Percentiles rank a stretch among this genome's conserved stretches.
Conservation (phyloP, 441 rosid genomes). For the Erodium texanum region DNA sequence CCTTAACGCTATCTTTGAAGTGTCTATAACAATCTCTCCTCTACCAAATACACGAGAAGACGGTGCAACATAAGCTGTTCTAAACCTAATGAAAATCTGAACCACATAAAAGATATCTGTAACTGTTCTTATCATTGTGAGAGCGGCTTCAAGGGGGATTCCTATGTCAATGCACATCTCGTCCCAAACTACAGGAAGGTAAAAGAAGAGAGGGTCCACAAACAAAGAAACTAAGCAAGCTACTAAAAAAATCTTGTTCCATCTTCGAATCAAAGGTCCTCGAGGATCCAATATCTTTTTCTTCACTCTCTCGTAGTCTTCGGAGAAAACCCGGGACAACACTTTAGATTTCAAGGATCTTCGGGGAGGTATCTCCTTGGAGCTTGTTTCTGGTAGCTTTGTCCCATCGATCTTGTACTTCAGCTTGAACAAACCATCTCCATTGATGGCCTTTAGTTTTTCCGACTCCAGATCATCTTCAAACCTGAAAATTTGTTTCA, state of each 20-base stretch:
- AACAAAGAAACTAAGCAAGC: slow-evolving; percentile 67
- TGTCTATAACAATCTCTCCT: slow-evolving; percentile 82
- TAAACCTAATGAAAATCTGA: slow-evolving; percentile 60
- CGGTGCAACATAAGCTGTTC: slow-evolving; percentile 73
- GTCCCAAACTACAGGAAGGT: slow-evolving; percentile 45
- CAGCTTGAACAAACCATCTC: slow-evolving; percentile 32
- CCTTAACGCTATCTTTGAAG: slow-evolving; percentile 51
- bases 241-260: slow-evolving; percentile 72
- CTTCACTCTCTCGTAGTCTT: slow-evolving; percentile 57
- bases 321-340: slow-evolving; percentile 65
- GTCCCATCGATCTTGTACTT: slow-evolving; percentile 49
- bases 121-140: slow-evolving; percentile 51
- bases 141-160: slow-evolving; percentile 44
- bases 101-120: slow-evolving; percentile 66
- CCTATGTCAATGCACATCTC: slow-evolving; percentile 58
- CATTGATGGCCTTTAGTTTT: slow-evolving; percentile 21
- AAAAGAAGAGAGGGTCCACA: slow-evolving; percentile 80
- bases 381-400: slow-evolving; percentile 26
- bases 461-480: slow-evolving; percentile 45
- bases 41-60: slow-evolving; percentile 89
- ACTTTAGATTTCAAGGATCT: slow-evolving; percentile 56
- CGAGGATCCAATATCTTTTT: slow-evolving; percentile 71
- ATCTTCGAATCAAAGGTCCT: slow-evolving; percentile 43
- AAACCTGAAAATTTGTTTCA: slow-evolving; percentile 28
- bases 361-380: slow-evolving; percentile 16